Evolutionary conservation across 2,329 filamentous ascomycete species (phyloP).

Genomic region (Metarhizium humberi): DNA sequence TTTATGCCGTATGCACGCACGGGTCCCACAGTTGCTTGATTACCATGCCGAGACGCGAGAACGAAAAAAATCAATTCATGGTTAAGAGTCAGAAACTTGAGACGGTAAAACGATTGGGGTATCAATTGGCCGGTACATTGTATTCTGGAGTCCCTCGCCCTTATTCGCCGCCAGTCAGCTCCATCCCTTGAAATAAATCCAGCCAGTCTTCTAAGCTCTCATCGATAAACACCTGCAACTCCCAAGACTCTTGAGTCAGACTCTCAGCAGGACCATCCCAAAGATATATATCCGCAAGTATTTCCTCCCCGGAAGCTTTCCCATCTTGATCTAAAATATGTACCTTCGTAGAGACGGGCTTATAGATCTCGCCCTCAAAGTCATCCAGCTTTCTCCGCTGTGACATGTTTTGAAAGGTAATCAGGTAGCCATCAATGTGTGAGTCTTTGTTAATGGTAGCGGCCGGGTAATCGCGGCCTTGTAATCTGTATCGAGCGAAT

Average conservation of each 20-base stretch:
- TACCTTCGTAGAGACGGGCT: slow-evolving; percentile 5
- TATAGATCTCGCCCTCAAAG: slow-evolving; percentile 21
- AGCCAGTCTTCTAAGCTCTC: slow-evolving; percentile 20
- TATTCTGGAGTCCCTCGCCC: too few relatives aligned
- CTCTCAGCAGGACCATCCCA: slow-evolving; percentile 14
- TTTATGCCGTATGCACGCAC: too few relatives aligned
- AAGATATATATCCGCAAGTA: slow-evolving; percentile 22
- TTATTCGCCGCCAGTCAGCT: slow-evolving; percentile 7
- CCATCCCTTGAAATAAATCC: slow-evolving; percentile 12
- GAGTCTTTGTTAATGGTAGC: slow-evolving; percentile 9
- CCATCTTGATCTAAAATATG: slow-evolving; percentile 2
- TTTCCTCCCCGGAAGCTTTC: not conserved
- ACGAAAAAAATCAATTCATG: too few relatives aligned
- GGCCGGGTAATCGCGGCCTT: slow-evolving; percentile 16
- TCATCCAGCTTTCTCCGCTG: slow-evolving; percentile 22
- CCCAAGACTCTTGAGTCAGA: slow-evolving; percentile 14
- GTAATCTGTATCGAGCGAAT: slow-evolving; percentile 6
- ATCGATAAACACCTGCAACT: slow-evolving; percentile 14
- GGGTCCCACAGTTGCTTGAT: too few relatives aligned
- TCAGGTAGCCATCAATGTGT: slow-evolving; percentile 16
- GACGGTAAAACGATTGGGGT: too few relatives aligned
- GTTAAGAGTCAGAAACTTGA: too few relatives aligned
- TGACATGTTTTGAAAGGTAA: slow-evolving; percentile 12
- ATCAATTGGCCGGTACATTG: too few relatives aligned
- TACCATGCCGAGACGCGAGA: too few relatives aligned